A percentile compares a stretch with the other conserved stretches of the same genome.
These are phyloP conservation scores for Speleostelium caveatum DNA, from an alignment of 78 protist species.

Conservation along the genomic window DNA sequence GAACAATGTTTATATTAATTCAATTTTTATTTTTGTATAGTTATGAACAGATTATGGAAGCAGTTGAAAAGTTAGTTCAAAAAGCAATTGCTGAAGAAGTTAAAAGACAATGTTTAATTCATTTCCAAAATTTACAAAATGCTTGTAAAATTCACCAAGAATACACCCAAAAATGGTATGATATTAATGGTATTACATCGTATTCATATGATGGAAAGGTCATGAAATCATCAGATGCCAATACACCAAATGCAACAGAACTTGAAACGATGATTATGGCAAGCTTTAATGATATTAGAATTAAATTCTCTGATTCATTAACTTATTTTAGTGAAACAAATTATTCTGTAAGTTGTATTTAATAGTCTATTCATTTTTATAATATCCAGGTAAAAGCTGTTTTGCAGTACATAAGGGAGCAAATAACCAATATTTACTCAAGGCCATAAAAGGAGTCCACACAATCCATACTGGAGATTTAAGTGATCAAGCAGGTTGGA, in stretches of 20 bases:
- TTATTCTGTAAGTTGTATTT: neutral
- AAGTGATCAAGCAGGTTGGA: too few species aligned
- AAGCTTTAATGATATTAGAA: neutral
- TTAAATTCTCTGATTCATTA: neutral
- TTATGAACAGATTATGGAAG: conserved; percentile 17
- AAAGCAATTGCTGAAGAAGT: neutral
- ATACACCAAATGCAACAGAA: neutral
- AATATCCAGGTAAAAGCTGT: too few species aligned
- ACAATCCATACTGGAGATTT: too few species aligned
- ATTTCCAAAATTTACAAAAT: neutral
- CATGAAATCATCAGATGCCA: neutral
- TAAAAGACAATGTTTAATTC: neutral
- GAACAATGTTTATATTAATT: neutral
- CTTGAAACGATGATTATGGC: neutral
- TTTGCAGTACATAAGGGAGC: too few species aligned
- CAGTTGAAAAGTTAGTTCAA: conserved; percentile 11
- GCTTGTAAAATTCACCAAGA: neutral
- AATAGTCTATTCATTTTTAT: too few species aligned
- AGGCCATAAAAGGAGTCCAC: too few species aligned
- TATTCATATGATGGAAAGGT: too few species aligned
- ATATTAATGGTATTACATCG: neutral
- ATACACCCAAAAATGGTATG: neutral
- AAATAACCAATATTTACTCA: too few species aligned
- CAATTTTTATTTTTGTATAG: neutral
- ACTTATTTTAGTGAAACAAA: conserved; percentile 6